These are phyloP conservation scores for Tuber borchii DNA, from an alignment of 495 filamentous ascomycete species.

Conservation along the genomic window DNA sequence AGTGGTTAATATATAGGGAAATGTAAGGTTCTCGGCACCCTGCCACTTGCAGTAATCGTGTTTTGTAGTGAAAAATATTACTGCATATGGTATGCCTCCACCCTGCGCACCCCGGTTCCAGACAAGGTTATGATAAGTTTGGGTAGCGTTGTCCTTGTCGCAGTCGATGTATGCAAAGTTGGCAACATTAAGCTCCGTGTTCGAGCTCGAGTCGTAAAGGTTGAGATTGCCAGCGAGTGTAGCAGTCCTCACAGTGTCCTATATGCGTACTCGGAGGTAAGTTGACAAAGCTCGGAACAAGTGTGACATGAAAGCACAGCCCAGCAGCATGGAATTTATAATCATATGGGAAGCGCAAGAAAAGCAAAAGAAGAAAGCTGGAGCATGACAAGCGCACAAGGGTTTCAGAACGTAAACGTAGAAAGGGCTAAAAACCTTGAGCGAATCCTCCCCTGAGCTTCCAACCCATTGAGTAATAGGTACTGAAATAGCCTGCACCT, in stretches of 20 bases:
- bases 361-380: not conserved
- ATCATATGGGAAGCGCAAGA: not conserved
- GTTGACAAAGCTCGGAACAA: not conserved
- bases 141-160: constrained; percentile 20
- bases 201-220: constrained; percentile 20
- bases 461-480: not conserved
- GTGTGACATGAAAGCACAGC: not conserved
- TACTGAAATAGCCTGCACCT: not conserved
- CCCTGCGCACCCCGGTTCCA: not conserved
- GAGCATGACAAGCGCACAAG: not conserved
- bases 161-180: constrained; percentile 29
- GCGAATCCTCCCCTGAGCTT: not conserved
- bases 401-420: no score
- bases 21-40: constrained; percentile 2
- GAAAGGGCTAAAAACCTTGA: not conserved
- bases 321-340: not conserved
- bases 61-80: constrained; percentile 31
- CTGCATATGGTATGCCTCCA: constrained; percentile 17
- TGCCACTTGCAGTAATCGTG: constrained; percentile 32
- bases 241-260: not conserved
- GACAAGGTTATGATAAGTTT: constrained; percentile 1
- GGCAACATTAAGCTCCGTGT: constrained; percentile 8
- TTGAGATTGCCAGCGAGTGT: constrained; percentile 19
- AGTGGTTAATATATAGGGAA: constrained; percentile 22
- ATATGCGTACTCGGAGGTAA: not conserved